These are phyloP conservation scores for Beauveria pseudobassiana DNA, from an alignment of 2,329 filamentous ascomycete genomes.

Conservation along the genomic window DNA sequence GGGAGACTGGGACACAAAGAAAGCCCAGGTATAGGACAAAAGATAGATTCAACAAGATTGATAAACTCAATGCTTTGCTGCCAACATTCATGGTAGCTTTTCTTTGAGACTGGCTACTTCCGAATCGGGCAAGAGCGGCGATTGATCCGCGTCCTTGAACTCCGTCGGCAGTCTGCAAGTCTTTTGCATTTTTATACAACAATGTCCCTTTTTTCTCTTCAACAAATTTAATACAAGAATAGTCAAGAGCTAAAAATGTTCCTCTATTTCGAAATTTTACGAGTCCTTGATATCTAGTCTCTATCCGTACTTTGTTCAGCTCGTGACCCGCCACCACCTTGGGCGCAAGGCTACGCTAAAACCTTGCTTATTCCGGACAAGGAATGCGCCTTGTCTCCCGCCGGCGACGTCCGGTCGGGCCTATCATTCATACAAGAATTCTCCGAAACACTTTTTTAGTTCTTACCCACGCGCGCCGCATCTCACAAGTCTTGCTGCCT, in stretches of 20 bases:
- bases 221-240: not conserved
- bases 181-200: not conserved
- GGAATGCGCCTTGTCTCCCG: not conserved
- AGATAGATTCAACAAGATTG: not conserved
- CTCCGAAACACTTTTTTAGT: not conserved
- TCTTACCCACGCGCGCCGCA: not conserved
- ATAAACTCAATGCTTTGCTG: not conserved
- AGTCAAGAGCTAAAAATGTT: too few relatives aligned
- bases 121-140: not conserved
- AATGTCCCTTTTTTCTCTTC: not conserved
- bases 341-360: not conserved
- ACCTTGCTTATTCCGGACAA: not conserved
- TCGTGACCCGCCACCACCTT: not conserved
- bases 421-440: not conserved
- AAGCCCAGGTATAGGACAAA: not conserved
- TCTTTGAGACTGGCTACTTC: not conserved
- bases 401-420: not conserved
- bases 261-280: not conserved
- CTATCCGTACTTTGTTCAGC: not conserved
- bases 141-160: not conserved
- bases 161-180: not conserved
- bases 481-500: not conserved
- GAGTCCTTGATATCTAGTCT: not conserved
- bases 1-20: not conserved
- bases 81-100: not conserved